phyloP scores from a whole-genome alignment of 139 green algal genomes.

The Gonium pectorale region DNA sequence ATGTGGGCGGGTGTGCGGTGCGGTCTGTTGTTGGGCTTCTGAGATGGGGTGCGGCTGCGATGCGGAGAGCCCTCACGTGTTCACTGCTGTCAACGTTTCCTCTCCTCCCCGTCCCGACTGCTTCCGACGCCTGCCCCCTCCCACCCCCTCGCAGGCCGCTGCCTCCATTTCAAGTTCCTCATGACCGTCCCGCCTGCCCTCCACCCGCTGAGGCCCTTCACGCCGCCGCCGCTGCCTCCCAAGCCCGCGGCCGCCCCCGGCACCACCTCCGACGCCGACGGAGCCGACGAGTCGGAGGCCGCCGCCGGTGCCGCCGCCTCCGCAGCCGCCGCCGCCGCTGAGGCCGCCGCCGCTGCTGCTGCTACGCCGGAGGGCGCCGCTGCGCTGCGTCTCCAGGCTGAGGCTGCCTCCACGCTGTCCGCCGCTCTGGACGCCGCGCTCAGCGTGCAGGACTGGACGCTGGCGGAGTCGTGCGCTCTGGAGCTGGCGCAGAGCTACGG shows the following conservation, averaged over 20 bases:
- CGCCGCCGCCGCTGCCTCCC: constrained; percentile 9
- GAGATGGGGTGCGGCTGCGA: too few relatives aligned
- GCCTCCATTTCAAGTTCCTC: constrained; percentile 49
- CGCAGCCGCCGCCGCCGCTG: not conserved
- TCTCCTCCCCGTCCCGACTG: not conserved
- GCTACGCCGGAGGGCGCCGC: not conserved
- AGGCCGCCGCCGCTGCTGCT: not conserved
- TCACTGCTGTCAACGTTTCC: too few relatives aligned
- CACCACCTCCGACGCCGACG: not conserved
- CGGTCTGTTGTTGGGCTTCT: too few relatives aligned
- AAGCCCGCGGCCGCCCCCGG: not conserved
- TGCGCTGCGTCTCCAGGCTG: constrained; percentile 5
- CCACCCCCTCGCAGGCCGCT: constrained; percentile 21
- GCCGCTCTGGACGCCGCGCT: not conserved
- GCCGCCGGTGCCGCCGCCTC: not conserved
- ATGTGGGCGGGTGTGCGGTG: too few relatives aligned
- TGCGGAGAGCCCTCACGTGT: too few relatives aligned
- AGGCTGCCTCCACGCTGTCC: constrained; percentile 40
- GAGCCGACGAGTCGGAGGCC: not conserved
- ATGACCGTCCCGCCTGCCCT: not conserved
- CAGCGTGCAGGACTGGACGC: constrained; percentile 27
- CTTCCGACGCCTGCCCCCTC: too few relatives aligned
- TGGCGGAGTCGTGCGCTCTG: constrained; percentile 36
- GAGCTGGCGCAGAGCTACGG: constrained; percentile 49
- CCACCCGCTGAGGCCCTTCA: constrained; percentile 28